Base-by-base conservation (phyloP, 768 basidiomycete species). In the Podaxis sp. region DNA sequence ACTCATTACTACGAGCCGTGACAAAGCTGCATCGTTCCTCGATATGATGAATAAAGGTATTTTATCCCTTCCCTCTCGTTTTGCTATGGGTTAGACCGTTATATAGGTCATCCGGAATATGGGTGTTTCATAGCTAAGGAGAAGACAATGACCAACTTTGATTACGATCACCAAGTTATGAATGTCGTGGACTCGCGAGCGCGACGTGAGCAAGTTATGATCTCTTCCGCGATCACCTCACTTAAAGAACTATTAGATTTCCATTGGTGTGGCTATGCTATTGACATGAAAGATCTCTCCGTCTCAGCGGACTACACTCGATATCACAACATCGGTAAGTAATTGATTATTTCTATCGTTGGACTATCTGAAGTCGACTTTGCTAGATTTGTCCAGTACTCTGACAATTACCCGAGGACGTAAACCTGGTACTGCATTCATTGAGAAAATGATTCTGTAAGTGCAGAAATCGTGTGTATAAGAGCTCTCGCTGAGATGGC, bases 81-180 rank as follows among this genome's bases (percentile, higher is more conserved):
- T 5, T 38, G 13, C n/a, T 39, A 17, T 17, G 13, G 28, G 8
- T 5, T 13, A 17, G 19, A 42, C 6, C 15, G 28, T 53, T 9
- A 42, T 19, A 6, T 61, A 89, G 94, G 96, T 1, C 94, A 96
- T 66, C 92, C 93, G 2, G 93, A 95, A 69, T 99, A 98, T 69
- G 97, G 97, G 0, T 98, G 95, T 65, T 92, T 86, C 71, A 90
- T 99, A 57, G 88, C 94, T 19, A 80, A 80, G 52, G 92, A 94
- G 61, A 99, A 99, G 77, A 96, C 95, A 0, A 71, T 95, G 61
- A 85, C 90, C 4, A 97, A 94, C 69, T 97, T 99, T 70, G 89
- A 91, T 64, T 77, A 85, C 67, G 84, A 79, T 64, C 72, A 75
- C 9, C 71, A 84, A 64, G 72, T 86, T 28, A 76, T 82, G 69